Conservation (phyloP, 495 filamentous ascomycete species). For the Penicilliopsis zonata region DNA sequence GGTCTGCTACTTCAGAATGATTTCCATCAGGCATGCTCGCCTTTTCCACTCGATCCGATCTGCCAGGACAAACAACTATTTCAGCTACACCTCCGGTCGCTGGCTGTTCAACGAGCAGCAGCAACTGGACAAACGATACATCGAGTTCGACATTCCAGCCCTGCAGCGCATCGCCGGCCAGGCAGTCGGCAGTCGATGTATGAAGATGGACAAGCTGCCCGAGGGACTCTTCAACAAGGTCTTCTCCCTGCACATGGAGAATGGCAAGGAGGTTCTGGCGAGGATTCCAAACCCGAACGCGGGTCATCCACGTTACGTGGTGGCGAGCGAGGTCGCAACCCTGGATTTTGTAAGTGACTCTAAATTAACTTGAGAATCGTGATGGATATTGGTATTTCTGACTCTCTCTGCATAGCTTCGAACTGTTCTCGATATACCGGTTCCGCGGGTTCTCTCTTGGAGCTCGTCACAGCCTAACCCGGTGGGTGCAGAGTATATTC, state of each 20-base stretch:
- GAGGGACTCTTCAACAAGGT: constrained; percentile 27
- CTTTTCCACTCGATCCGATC: no score
- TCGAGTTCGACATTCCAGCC: constrained; percentile 2
- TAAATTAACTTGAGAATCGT: not conserved
- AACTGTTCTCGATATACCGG: constrained; percentile 7
- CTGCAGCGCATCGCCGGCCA: not conserved
- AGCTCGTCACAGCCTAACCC: constrained; percentile 9
- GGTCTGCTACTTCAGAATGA: no score
- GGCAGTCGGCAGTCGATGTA: not conserved
- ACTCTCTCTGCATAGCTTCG: constrained; percentile 1
- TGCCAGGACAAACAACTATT: constrained; percentile 1
- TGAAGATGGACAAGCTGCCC: constrained; percentile 7
- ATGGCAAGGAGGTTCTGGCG: constrained; percentile 18
- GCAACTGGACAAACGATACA: constrained; percentile 1
- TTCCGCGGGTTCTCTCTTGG: constrained; percentile 4
- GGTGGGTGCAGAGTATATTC: constrained; percentile 25
- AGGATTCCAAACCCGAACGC: constrained; percentile 21
- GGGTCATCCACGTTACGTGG: constrained; percentile 14
- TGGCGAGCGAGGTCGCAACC: constrained; percentile 27
- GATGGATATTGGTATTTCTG: not conserved
- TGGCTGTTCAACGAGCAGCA: constrained; percentile 3
- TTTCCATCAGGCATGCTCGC: no score
- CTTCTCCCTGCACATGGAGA: constrained; percentile 18
- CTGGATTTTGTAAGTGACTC: constrained; percentile 16
- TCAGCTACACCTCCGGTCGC: constrained; percentile 2